Percentiles rank a stretch among this genome's conserved stretches.
Evolutionary conservation across 208 protist genomes (phyloP).

Genomic region (Trypanosoma caninum): DNA sequence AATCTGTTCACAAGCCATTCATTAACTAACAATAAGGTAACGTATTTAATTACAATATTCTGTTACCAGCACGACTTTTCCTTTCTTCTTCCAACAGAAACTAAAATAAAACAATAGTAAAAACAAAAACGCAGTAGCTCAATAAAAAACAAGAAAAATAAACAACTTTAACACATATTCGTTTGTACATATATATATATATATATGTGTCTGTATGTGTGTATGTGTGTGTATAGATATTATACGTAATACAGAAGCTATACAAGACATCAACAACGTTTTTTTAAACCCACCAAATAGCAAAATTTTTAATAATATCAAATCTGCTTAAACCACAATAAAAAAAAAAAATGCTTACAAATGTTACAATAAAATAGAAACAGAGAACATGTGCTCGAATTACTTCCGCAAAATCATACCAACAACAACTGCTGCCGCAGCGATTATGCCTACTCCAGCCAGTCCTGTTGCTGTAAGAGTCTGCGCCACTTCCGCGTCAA

Average conservation of each 20-base stretch:
- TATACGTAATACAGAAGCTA: not conserved
- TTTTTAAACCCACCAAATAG: too few relatives aligned
- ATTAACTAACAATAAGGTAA: slow-evolving; percentile 20
- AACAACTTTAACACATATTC: not conserved
- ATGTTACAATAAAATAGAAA: not conserved
- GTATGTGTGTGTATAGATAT: not conserved
- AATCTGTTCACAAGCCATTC: slow-evolving; percentile 19
- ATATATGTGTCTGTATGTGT: not conserved
- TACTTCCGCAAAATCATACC: slow-evolving; percentile 19
- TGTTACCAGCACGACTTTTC: slow-evolving; percentile 2
- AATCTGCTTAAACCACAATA: slow-evolving; percentile 10
- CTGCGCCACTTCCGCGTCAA: slow-evolving; percentile 31
- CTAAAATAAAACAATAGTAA: not conserved
- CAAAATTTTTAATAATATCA: too few relatives aligned
- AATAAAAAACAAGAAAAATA: not conserved
- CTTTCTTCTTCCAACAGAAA: slow-evolving; percentile 12
- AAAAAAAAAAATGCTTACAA: slow-evolving; percentile 11
- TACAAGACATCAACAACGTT: too few relatives aligned
- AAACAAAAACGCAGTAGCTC: not conserved
- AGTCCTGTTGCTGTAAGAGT: slow-evolving; percentile 29
- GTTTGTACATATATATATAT: not conserved
- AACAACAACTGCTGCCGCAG: slow-evolving; percentile 18
- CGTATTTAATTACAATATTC: not conserved
- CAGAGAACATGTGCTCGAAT: not conserved
- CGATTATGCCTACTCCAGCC: slow-evolving; percentile 23